Conservation (phyloP, 345 rosid genomes). For the Corchorus olitorius region DNA sequence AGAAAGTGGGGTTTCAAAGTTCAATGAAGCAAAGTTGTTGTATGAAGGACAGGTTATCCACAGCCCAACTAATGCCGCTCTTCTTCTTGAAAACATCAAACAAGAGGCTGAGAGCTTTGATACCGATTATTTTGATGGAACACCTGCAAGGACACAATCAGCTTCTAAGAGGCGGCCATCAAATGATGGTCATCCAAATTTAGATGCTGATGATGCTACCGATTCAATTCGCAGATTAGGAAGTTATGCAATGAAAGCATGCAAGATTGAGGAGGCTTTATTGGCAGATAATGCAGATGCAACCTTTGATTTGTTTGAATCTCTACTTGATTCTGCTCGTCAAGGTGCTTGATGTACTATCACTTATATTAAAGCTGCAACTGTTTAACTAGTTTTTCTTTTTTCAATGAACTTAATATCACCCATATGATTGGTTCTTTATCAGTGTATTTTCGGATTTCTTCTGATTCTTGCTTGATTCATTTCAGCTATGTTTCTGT, state of each 20-base stretch:
- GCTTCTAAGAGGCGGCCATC: conserved; percentile 56
- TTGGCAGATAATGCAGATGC: conserved; percentile 70
- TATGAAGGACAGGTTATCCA: conserved; percentile 80
- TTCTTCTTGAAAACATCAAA: conserved; percentile 90
- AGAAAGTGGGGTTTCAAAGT: conserved; percentile 50
- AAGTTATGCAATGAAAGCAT: conserved; percentile 69
- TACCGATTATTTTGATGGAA: conserved; percentile 46
- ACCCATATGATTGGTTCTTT: neutral
- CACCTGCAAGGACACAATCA: conserved; percentile 42
- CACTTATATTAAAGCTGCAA: neutral
- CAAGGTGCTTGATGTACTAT: conserved; percentile 56
- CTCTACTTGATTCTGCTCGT: conserved; percentile 84
- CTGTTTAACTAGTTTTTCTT: neutral
- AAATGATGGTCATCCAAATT: conserved; percentile 40
- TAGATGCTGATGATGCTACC: conserved; percentile 44
- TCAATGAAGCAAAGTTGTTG: conserved; percentile 62
- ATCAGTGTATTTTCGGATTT: neutral
- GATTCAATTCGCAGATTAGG: conserved; percentile 49
- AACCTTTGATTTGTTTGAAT: conserved; percentile 72
- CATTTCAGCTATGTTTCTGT: neutral
- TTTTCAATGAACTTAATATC: neutral
- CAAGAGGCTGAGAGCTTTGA: conserved; percentile 74
- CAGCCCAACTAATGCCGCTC: conserved; percentile 89
- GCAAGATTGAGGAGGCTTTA: conserved; percentile 83
- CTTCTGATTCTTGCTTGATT: neutral